phyloP scores from a whole-genome alignment of 1,284 basidiomycete genomes.

The Pterulicium gracile region DNA sequence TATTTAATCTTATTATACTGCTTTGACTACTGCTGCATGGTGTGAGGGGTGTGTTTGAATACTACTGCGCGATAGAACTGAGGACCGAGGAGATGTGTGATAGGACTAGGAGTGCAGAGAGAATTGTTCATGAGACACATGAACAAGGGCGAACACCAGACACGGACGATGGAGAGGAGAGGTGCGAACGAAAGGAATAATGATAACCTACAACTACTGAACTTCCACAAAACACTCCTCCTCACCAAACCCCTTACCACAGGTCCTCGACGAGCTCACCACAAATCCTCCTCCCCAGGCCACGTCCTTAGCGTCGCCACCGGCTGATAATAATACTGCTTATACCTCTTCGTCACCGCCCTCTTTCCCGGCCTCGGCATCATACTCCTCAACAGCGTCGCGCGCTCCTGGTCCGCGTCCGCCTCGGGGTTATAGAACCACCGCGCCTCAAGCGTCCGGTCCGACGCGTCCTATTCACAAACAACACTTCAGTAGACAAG shows the following conservation, averaged over 20 bases:
- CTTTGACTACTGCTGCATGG: too few relatives aligned
- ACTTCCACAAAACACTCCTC: neutral
- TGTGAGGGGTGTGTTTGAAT: too few relatives aligned
- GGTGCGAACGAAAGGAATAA: neutral
- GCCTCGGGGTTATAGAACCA: constrained; percentile 70
- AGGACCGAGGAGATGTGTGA: too few relatives aligned
- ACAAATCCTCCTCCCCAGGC: constrained; percentile 50
- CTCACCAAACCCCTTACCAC: neutral
- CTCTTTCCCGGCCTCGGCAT: constrained; percentile 67
- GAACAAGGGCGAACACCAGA: too few relatives aligned
- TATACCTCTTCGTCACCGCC: constrained; percentile 66
- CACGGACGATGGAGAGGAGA: too few relatives aligned
- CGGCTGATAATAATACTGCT: constrained; percentile 72
- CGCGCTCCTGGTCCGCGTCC: constrained; percentile 60
- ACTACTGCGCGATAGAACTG: too few relatives aligned
- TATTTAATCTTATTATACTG: too few relatives aligned
- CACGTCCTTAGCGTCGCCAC: constrained; percentile 50
- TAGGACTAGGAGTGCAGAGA: too few relatives aligned
- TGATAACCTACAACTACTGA: neutral
- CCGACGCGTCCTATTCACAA: constrained; percentile 32
- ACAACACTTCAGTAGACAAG: constrained; percentile 5
- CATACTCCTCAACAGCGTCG: constrained; percentile 50
- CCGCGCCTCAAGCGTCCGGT: constrained; percentile 45
- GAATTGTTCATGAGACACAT: too few relatives aligned
- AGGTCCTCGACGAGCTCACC: neutral